Evolutionary conservation across 169 alveolate genomes (phyloP), one percentile per base, ranked within the genome.

Genomic region (Cyclospora cayetanensis): DNA sequence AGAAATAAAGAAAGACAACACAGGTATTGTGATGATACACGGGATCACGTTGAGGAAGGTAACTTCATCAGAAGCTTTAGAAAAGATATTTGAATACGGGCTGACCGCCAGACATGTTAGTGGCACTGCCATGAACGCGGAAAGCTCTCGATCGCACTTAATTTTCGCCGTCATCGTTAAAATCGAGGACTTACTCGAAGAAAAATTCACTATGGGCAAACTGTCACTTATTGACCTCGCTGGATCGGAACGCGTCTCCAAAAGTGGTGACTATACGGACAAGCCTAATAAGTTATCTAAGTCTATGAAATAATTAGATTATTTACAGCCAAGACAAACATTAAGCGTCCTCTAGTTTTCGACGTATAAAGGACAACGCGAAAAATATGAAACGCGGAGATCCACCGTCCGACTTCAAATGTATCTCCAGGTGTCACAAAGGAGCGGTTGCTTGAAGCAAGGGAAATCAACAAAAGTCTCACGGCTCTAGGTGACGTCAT

Each of bases 401-500:
- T n/a, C 15, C 55, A 15, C 70, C 29, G 70, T 4, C 15, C 70
- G 9, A 22, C 7, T 22, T 55, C 70, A 9, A 29, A 4, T 55
- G 70, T 55, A 55, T 55, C 31, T 29, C 15, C 85, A 90, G 93
- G 93, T 39, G 92, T 66, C 27, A 79, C 91, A 11, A 91, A 91
- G 53, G 96, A 95, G 74, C 87, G 96, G 68, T 86, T 95, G 25
- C 97, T 95, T 37, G 99, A 97, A 92, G 97, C 97, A 37, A 94
- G 91, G 79, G 96, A 96, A 29, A 97, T 97, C 46, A 97, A 97
- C 94, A 95, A 96, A 91, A 92, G 96, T 55, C 93, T 97, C 9
- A 93, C 98, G 25, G 97, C 98, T 53, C 93, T 97, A 37, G 98
- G 98, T 20, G 97, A 97, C 89, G 99, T 97, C n/a, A 97, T 97